phyloP scores from a whole-genome alignment of 2,329 filamentous ascomycete genomes.

The Fusarium begoniae region DNA sequence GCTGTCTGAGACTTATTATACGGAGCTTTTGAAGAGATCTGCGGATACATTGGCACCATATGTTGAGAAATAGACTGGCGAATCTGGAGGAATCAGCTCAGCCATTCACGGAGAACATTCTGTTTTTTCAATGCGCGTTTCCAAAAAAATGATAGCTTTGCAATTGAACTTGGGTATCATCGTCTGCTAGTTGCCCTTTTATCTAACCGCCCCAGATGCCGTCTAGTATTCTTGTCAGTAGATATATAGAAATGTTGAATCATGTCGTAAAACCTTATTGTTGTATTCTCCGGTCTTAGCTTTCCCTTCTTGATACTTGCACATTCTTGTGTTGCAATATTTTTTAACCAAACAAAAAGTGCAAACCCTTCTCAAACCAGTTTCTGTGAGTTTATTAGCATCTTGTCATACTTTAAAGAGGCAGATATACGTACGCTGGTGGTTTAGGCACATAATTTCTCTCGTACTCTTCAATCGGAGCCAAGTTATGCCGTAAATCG shows the following conservation, averaged over 20 bases:
- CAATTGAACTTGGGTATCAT: neutral
- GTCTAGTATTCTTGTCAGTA: neutral
- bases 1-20: constrained; percentile 25
- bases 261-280: neutral
- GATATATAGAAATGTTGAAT: neutral
- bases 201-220: neutral
- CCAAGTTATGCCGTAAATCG: neutral
- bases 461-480: constrained; percentile 9
- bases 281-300: neutral
- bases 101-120: neutral
- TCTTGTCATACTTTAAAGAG: rapidly evolving
- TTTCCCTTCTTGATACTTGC: neutral
- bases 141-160: neutral
- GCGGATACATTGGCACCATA: constrained; percentile 14
- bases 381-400: neutral
- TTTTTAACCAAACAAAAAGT: neutral
- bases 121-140: rapidly evolving
- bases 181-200: neutral
- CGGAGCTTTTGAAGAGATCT: constrained; percentile 8
- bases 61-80: neutral
- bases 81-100: neutral
- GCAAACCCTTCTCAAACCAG: constrained; percentile 12
- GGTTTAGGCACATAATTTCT: neutral
- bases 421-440: neutral
- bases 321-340: neutral